phyloP scores from a whole-genome alignment of 352 stramenopile genomes.

The Pythium dissimile region DNA sequence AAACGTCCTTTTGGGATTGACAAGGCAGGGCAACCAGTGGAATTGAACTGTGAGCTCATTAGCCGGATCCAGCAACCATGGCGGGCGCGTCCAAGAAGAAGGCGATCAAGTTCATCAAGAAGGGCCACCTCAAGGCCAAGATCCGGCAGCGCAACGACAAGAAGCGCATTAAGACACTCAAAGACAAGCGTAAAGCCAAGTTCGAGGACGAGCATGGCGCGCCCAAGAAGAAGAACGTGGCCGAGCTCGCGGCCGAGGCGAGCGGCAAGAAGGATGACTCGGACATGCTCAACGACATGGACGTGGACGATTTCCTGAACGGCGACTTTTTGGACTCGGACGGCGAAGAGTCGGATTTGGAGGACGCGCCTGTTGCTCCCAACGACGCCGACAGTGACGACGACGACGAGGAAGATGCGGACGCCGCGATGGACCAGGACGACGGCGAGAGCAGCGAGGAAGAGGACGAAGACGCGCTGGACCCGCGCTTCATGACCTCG shows the following conservation, averaged over 20 bases:
- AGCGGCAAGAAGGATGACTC: conserved; percentile 50
- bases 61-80: conserved; percentile 6
- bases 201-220: conserved; percentile 53
- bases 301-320: conserved; percentile 86
- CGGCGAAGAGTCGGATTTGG: conserved; percentile 23
- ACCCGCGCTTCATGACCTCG: conserved; percentile 72
- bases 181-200: conserved; percentile 70
- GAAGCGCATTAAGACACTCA: conserved; percentile 77
- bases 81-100: conserved; percentile 88
- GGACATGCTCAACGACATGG: conserved; percentile 87
- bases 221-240: conserved; percentile 26
- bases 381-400: conserved; percentile 23
- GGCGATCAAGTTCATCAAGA: conserved; percentile 81
- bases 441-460: conserved; percentile 75
- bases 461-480: conserved; percentile 75
- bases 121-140: conserved; percentile 71
- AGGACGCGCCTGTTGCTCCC: conserved; percentile 7
- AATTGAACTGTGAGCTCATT: conserved; percentile 2
- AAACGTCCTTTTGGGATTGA: conserved; percentile 6
- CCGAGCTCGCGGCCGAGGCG: not conserved
- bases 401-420: conserved; percentile 25
- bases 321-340: conserved; percentile 79
- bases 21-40: conserved; percentile 4
- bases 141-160: conserved; percentile 85
- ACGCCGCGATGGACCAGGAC: conserved; percentile 36